These are phyloP conservation scores for Didymella glomerata DNA, from an alignment of 2,329 filamentous ascomycete species.

Conservation along the genomic window DNA sequence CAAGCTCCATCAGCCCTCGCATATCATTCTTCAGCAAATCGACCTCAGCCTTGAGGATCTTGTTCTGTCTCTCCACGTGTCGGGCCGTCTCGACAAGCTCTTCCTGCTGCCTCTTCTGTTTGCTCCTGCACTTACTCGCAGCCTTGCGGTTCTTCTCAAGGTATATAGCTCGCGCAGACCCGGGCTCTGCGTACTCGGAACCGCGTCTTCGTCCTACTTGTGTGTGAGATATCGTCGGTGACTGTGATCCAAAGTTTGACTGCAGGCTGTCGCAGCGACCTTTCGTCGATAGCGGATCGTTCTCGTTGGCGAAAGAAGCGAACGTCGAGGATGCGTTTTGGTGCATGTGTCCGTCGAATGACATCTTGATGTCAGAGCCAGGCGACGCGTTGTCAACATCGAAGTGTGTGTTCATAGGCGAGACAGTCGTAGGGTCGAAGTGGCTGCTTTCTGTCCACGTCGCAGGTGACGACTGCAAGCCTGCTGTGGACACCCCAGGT, in stretches of 20 bases:
- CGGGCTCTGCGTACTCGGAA: conserved; percentile 33
- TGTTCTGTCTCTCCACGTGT: conserved; percentile 41
- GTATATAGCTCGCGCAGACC: conserved; percentile 43
- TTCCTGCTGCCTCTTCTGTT: conserved; percentile 66
- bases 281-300: not conserved
- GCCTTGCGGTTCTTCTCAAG: conserved; percentile 75
- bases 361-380: conserved; percentile 7
- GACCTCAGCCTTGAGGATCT: conserved; percentile 40
- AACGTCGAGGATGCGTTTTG: not conserved
- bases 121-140: conserved; percentile 75
- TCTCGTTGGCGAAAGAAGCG: not conserved
- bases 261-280: conserved; percentile 17
- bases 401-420: conserved; percentile 24
- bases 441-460: conserved; percentile 17
- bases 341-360: not conserved
- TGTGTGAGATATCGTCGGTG: conserved; percentile 4
- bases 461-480: conserved; percentile 2
- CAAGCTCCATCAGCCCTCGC: conserved; percentile 35
- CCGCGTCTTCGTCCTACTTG: conserved; percentile 25
- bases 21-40: conserved; percentile 36
- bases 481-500: not conserved
- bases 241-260: conserved; percentile 4
- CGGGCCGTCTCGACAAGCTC: conserved; percentile 57
- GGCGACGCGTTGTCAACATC: conserved; percentile 7
- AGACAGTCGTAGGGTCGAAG: conserved; percentile 13